Evolutionary conservation across 139 green algal genomes (phyloP).

Genomic region (Tetradesmus lagerheimii): DNA sequence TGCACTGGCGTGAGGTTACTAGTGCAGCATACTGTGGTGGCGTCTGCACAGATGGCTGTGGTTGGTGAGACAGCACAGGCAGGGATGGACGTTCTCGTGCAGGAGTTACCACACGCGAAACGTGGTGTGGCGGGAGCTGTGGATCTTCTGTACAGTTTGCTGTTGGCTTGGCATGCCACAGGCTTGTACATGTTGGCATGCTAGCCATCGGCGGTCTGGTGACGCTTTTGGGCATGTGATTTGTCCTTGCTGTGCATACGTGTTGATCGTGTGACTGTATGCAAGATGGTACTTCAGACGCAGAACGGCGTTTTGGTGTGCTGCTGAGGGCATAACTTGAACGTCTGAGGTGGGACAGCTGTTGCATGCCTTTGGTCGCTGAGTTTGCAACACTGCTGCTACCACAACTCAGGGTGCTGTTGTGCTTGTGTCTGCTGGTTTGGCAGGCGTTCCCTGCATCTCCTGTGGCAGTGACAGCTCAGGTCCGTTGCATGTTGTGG

Average conservation of each 20-base stretch:
- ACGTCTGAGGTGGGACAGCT: too few species aligned
- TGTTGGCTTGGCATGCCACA: background rate
- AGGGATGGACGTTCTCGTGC: background rate
- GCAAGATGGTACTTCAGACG: too few species aligned
- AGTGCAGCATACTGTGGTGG: background rate
- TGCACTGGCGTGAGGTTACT: background rate
- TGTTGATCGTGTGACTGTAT: background rate
- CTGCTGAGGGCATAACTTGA: too few species aligned
- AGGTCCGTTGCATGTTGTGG: too few species aligned
- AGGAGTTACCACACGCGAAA: background rate
- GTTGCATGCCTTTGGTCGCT: too few species aligned
- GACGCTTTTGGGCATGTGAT: background rate
- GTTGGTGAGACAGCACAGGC: too few species aligned
- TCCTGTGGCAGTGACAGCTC: too few species aligned
- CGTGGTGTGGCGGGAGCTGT: background rate
- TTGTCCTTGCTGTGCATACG: background rate
- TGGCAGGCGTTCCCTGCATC: too few species aligned
- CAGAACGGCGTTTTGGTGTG: too few species aligned
- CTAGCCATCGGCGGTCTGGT: background rate
- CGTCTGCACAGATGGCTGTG: background rate
- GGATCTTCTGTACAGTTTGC: background rate
- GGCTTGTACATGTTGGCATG: background rate
- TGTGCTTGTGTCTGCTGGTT: background rate
- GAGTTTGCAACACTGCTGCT: too few species aligned
- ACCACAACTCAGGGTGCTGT: background rate